Evolutionary conservation across 306 rosid genomes (phyloP).

Genomic region (Castanospermum australe): DNA sequence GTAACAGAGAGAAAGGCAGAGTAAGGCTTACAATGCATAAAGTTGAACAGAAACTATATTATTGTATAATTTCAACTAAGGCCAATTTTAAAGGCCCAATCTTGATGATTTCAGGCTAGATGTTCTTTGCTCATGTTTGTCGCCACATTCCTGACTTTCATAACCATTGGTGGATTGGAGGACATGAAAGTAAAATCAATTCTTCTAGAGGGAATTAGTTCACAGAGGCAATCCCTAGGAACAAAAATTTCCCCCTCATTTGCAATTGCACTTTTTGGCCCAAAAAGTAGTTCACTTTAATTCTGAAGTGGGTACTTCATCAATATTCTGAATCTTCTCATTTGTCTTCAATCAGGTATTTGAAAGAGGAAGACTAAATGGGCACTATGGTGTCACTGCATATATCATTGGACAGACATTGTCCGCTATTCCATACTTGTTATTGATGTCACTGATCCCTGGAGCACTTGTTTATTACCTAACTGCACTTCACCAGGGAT

Average conservation of each 20-base stretch:
- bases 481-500: constrained; percentile 44
- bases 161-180: constrained; percentile 69
- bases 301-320: too few species aligned
- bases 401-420: constrained; percentile 48
- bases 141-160: constrained; percentile 46
- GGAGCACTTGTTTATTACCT: constrained; percentile 57
- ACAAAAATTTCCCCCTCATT: not conserved
- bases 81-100: too few species aligned
- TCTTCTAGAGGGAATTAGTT: not conserved
- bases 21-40: not conserved
- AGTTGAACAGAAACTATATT: not conserved
- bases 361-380: constrained; percentile 58
- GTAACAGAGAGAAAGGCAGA: not conserved
- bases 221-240: not conserved
- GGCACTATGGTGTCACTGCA: constrained; percentile 56
- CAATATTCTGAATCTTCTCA: not conserved
- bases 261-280: too few species aligned
- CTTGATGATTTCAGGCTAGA: constrained; percentile 46
- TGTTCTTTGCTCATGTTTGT: constrained; percentile 45
- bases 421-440: constrained; percentile 51
- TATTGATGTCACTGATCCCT: constrained; percentile 49
- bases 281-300: too few species aligned
- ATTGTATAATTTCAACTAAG: too few species aligned
- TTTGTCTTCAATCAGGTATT: constrained; percentile 47
- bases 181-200: constrained; percentile 45